Evolutionary conservation across 345 rosid genomes (phyloP).

Genomic region (Ailanthus altissimus): DNA sequence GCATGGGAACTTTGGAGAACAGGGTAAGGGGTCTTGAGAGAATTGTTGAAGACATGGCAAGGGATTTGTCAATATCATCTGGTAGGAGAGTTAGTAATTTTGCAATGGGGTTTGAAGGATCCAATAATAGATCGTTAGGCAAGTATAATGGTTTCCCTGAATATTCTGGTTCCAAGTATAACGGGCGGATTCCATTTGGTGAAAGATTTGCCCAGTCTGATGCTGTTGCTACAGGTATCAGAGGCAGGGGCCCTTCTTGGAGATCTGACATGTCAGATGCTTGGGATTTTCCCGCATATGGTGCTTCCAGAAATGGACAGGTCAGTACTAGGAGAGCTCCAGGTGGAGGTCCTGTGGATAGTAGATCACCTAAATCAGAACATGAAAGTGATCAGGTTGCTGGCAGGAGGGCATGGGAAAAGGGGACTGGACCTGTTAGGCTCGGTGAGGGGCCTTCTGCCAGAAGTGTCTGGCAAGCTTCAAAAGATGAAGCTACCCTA

Average conservation of each 20-base stretch:
- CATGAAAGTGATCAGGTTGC: conserved; percentile 70
- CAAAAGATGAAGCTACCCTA: conserved; percentile 97
- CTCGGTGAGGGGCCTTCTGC: conserved; percentile 99
- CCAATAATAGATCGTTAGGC: conserved; percentile 51
- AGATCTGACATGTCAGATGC: conserved; percentile 67
- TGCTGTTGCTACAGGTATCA: conserved; percentile 50
- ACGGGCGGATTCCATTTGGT: conserved; percentile 63
- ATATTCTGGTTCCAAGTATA: conserved; percentile 60
- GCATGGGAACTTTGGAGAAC: conserved; percentile 90
- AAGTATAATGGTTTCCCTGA: conserved; percentile 79
- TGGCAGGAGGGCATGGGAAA: conserved; percentile 85
- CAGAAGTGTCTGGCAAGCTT: conserved; percentile 99
- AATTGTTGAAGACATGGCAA: conserved; percentile 91
- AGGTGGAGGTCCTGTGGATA: conserved; percentile 47
- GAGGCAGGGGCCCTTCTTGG: conserved; percentile 80
- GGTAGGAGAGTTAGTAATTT: conserved; percentile 69
- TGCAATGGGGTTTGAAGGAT: conserved; percentile 63
- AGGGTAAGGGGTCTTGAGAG: conserved; percentile 98
- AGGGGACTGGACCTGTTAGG: conserved; percentile 68
- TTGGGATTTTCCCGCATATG: conserved; percentile 71
- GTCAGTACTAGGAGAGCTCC: conserved; percentile 60
- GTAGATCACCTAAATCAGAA: conserved; percentile 71
- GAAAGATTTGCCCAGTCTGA: conserved; percentile 80
- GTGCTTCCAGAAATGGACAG: conserved; percentile 74
- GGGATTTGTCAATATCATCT: conserved; percentile 83